phyloP scores from a whole-genome alignment of 805 yeast species.

The Torulaspora franciscae region DNA sequence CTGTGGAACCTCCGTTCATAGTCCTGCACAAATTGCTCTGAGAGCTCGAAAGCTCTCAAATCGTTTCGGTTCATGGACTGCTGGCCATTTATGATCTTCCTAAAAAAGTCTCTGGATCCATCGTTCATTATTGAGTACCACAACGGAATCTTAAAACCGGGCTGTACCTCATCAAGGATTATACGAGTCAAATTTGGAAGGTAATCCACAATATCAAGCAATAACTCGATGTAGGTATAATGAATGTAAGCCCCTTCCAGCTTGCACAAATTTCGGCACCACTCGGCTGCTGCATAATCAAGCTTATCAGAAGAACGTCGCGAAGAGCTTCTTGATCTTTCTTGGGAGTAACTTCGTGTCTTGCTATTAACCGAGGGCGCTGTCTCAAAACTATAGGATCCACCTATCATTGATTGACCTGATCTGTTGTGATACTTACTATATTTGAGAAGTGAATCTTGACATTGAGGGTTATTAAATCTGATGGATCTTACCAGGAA shows the following conservation, averaged over 20 bases:
- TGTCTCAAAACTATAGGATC: conserved; percentile 22
- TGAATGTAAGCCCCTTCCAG: conserved; percentile 21
- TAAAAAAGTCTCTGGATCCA: conserved; percentile 33
- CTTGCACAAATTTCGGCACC: conserved; percentile 19
- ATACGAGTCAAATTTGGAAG: conserved; percentile 45
- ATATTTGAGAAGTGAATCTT: conserved; percentile 34
- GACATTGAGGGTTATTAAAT: conserved; percentile 32
- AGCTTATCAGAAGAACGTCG: conserved; percentile 2
- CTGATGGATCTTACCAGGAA: conserved; percentile 28
- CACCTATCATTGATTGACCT: conserved; percentile 23
- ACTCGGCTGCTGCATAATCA: conserved; percentile 20
- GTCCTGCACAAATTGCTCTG: conserved; percentile 25
- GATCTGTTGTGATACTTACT: conserved; percentile 25
- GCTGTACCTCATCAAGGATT: conserved; percentile 44
- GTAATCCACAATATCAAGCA: conserved; percentile 42
- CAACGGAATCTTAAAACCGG: conserved; percentile 50
- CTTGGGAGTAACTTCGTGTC: background rate
- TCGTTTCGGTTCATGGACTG: conserved; percentile 33
- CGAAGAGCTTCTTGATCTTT: conserved; percentile 3
- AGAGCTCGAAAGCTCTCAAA: conserved; percentile 29
- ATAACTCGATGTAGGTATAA: conserved; percentile 36
- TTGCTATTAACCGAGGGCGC: conserved; percentile 1
- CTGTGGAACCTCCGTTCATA: conserved; percentile 29
- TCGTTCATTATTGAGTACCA: conserved; percentile 36
- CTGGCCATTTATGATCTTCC: conserved; percentile 32